phyloP scores from a whole-genome alignment of 441 rosid species.

The Capsella rubella region DNA sequence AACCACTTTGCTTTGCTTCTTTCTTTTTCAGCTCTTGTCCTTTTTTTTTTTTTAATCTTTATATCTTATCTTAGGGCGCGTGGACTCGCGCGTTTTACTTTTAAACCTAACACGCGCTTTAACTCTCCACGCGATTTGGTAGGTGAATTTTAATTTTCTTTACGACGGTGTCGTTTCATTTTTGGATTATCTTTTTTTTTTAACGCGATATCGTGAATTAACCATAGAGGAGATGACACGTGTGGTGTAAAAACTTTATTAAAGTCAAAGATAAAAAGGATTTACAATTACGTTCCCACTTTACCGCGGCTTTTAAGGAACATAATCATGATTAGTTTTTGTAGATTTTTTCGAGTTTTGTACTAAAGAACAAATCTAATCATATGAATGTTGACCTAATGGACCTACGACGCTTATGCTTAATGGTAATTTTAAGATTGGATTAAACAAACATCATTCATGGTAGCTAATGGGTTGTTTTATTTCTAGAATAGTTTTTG shows the following conservation, averaged over 20 bases:
- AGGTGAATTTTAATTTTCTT: slow-evolving; percentile 19
- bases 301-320: slow-evolving; percentile 42
- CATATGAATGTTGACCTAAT: slow-evolving; percentile 34
- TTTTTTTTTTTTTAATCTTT: neutral
- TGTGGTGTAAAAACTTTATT: neutral
- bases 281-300: slow-evolving; percentile 29
- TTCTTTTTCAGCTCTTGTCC: slow-evolving; percentile 37
- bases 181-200: slow-evolving; percentile 6
- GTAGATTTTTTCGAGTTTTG: slow-evolving; percentile 15
- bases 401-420: slow-evolving; percentile 32
- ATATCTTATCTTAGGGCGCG: slow-evolving; percentile 35
- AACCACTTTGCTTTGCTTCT: slow-evolving; percentile 41
- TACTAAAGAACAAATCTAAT: slow-evolving; percentile 38
- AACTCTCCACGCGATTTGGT: slow-evolving; percentile 40
- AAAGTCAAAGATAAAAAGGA: slow-evolving; percentile 28
- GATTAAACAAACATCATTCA: slow-evolving; percentile 9
- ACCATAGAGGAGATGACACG: slow-evolving; percentile 16
- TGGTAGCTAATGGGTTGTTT: neutral
- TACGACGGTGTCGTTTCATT: slow-evolving; percentile 8
- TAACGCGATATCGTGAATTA: slow-evolving; percentile 18
- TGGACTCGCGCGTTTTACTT: slow-evolving; percentile 38
- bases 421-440: slow-evolving; percentile 16
- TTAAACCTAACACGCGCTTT: neutral
- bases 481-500: slow-evolving; percentile 15
- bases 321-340: slow-evolving; percentile 43